Base-by-base conservation (phyloP, 2,329 filamentous ascomycete genomes). In the Sclerotinia nivalis region DNA sequence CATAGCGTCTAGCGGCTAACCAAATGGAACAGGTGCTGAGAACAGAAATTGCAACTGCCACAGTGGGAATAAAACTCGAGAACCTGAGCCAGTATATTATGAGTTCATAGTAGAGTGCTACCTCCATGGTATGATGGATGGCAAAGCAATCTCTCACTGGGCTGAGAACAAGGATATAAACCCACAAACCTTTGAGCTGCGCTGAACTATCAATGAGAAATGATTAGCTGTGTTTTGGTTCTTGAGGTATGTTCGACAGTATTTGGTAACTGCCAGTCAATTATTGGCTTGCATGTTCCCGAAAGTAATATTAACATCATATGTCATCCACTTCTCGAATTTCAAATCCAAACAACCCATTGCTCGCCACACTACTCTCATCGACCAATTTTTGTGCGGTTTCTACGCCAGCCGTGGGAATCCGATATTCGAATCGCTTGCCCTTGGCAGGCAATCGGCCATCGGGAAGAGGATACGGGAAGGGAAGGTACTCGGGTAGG, bases 391-490 rank as follows among this genome's bases (percentile, higher is more conserved):
- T 85, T 68, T 65, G 81, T 71, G 76, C 84, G 73, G 83, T 84
- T 73, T 90, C 86, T 0, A 79, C 78, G 0, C 89, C 89, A 0
- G 84, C 84, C 0, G 86, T 85, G 0, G 89, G 89, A n/a, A 91
- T 80, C 2, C 81, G 82, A 65, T 89, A 89, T 76, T 91, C 88
- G 31, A 81, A 78, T 45, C 73, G 76, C 65, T 79, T 80, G 0
- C 77, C 80, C 0, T 79, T 64, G 0, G 72, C 76, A 0, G 82
- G 78, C 2, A 80, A 54, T 31, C 58, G 66, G 5, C 76, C 76
- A 70, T 75, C 71, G 5, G 74, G 72, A 0, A 88, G 73, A 0
- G 83, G 73, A 75, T 89, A 86, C 0, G 88, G 88, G 37, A 74
- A 78, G 1, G 75, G 76, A 0, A 78, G 72, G 43, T 77, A 77